Base-by-base conservation (phyloP, 768 basidiomycete genomes). In the Kwoniella shandongensis region DNA sequence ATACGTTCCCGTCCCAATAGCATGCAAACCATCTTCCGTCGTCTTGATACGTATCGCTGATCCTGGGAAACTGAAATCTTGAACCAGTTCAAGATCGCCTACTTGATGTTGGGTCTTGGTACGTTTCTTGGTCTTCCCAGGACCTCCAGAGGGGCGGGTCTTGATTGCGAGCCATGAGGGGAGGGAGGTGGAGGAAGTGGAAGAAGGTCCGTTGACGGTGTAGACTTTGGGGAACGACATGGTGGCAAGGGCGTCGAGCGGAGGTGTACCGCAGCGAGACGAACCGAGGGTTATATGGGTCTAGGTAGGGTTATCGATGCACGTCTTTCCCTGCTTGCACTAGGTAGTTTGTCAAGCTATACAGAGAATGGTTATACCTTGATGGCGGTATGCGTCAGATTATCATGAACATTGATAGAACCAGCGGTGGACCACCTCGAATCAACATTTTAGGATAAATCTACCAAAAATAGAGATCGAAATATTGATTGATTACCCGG, bases 1-100 rank as follows among this genome's bases (percentile, higher is more conserved):
- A 79, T 99, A 99, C 2, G 88, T 89, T 23, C 96, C 96, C 22
- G 94, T 98, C 0, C 91, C 94, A 54, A 98, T 83, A 11, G 85
- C 87, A 83, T 93, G 88, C 68, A 88, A 86, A 1, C 96, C 94
- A 75, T 99, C 93, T 36, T 87, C 80, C 2, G 93, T 97, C 4
- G 87, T 87, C 77, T 86, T 91, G 67, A 99, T 82, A 66, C 85
- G 85, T 78, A 91, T 93, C 74, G 89, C 91, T 15, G 93, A 91
- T 74, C 97, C 92, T 7, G 96, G 93, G 66, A 99, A 98, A 70
- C 94, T 91, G 76, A 98, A 96, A 55, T 92, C 88, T 72, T 99
- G 91, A 47, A 92, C 86, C 63, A 94, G 87, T 74, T 94, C 89
- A 66, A 96, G 84, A 26, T 87, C 85, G 1, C 89, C 88, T 70